Conservation (phyloP, 768 basidiomycete species). For the Infundibulicybe gibba region DNA sequence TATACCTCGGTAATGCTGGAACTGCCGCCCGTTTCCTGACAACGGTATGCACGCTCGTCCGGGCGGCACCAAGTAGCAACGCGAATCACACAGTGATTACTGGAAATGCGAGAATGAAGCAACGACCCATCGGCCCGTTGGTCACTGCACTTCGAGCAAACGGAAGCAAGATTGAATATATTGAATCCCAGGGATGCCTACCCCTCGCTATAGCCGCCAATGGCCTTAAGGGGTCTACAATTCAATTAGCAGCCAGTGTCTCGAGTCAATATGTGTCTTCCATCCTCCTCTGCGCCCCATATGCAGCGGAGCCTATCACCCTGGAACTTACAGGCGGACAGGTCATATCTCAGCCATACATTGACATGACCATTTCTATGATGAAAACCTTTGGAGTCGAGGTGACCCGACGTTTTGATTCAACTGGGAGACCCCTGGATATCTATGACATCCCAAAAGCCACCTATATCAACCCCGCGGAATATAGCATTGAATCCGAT, state of each 20-base stretch:
- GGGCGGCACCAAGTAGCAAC: slow-evolving; percentile 31
- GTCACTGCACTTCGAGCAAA: slow-evolving; percentile 87
- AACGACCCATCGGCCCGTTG: slow-evolving; percentile 93
- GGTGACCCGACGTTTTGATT: slow-evolving; percentile 64
- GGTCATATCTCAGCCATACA: slow-evolving; percentile 98
- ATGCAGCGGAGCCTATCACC: slow-evolving; percentile 77
- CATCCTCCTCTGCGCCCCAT: slow-evolving; percentile 94
- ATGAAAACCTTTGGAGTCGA: slow-evolving; percentile 89
- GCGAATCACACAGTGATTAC: slow-evolving; percentile 75
- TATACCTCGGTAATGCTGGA: slow-evolving; percentile 96
- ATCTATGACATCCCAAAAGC: slow-evolving; percentile 86
- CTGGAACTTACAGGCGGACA: slow-evolving; percentile 91
- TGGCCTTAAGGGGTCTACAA: slow-evolving; percentile 77
- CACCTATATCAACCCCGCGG: slow-evolving; percentile 70
- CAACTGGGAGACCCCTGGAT: slow-evolving; percentile 63
- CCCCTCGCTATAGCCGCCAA: slow-evolving; percentile 83
- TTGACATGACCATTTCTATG: slow-evolving; percentile 99
- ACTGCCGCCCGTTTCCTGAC: slow-evolving; percentile 98
- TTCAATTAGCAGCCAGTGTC: slow-evolving; percentile 89
- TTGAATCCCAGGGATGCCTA: slow-evolving; percentile 81
- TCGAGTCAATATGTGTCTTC: slow-evolving; percentile 99
- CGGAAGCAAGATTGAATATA: slow-evolving; percentile 72
- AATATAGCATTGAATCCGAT: slow-evolving; percentile 92
- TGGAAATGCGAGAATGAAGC: slow-evolving; percentile 98
- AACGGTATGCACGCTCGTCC: slow-evolving; percentile 90